Conservation (phyloP, 1,284 basidiomycete species). For the Coniophora puteana region DNA sequence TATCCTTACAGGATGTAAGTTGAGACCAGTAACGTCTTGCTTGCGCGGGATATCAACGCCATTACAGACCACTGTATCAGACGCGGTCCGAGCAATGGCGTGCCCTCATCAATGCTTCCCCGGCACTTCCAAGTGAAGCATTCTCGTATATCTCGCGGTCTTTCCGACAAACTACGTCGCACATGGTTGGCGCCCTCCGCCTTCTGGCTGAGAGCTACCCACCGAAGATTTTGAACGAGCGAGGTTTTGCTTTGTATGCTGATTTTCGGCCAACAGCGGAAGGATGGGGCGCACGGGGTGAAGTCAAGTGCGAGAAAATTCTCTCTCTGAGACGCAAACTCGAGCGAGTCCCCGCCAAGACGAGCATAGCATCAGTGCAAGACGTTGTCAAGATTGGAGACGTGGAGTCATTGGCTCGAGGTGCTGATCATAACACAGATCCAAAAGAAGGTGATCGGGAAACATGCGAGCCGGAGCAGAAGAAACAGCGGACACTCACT, state of each 20-base stretch:
- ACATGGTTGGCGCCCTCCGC: conserved; percentile 77
- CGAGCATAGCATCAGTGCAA: conserved; percentile 5
- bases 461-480: background rate
- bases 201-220: conserved; percentile 71
- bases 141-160: conserved; percentile 82
- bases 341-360: conserved; percentile 4
- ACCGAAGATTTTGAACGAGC: conserved; percentile 62
- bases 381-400: conserved; percentile 17
- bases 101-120: conserved; percentile 72
- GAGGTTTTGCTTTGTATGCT: conserved; percentile 72
- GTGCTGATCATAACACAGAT: too few species aligned
- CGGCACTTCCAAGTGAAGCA: conserved; percentile 70
- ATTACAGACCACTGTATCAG: conserved; percentile 73
- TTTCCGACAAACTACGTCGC: conserved; percentile 71
- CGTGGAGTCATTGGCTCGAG: too few species aligned
- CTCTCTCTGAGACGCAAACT: conserved; percentile 46
- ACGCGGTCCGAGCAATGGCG: conserved; percentile 73
- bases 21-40: background rate
- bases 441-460: too few species aligned
- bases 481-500: conserved; percentile 37
- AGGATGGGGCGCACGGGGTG: conserved; percentile 72
- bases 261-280: conserved; percentile 71
- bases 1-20: conserved; percentile 48
- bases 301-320: conserved; percentile 61
- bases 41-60: conserved; percentile 6